Conservation (phyloP, 805 yeast species). For the Zygosaccharomyces siamensis region DNA sequence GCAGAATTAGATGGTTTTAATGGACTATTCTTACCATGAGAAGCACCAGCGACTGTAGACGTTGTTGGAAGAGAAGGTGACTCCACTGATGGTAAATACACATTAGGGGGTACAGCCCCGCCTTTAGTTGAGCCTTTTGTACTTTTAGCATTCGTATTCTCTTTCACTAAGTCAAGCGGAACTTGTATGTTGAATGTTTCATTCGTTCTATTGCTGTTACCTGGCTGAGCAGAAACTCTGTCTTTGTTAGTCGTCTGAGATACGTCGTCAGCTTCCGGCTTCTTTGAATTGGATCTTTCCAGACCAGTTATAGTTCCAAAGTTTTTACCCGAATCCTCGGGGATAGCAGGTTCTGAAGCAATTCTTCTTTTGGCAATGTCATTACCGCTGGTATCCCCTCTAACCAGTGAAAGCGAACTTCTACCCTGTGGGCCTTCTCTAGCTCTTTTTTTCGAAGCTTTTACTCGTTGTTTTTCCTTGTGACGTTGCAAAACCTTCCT, state of each 20-base stretch:
- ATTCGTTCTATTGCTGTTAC: neutral
- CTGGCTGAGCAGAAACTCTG: neutral
- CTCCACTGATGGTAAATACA: neutral
- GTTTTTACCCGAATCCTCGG: no score
- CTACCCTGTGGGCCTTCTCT: neutral
- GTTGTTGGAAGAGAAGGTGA: neutral
- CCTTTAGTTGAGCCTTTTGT: neutral
- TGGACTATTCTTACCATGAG: neutral
- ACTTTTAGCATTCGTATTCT: neutral
- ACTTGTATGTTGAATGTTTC: constrained; percentile 23
- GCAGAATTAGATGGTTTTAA: neutral
- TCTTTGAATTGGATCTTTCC: neutral
- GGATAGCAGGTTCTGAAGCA: constrained; percentile 1
- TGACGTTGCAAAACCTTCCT: neutral
- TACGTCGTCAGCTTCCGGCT: neutral
- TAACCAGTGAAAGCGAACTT: constrained; percentile 3
- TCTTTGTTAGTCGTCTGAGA: neutral
- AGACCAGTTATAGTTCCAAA: no score
- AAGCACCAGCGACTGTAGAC: neutral
- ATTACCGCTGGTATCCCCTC: constrained; percentile 2
- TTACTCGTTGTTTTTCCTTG: neutral
- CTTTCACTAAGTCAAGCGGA: neutral
- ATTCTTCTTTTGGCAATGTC: constrained; percentile 25
- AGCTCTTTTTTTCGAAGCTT: neutral
- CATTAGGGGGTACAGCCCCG: neutral